Conservation (phyloP, 345 rosid species). For the Capsella bursapastoris region DNA sequence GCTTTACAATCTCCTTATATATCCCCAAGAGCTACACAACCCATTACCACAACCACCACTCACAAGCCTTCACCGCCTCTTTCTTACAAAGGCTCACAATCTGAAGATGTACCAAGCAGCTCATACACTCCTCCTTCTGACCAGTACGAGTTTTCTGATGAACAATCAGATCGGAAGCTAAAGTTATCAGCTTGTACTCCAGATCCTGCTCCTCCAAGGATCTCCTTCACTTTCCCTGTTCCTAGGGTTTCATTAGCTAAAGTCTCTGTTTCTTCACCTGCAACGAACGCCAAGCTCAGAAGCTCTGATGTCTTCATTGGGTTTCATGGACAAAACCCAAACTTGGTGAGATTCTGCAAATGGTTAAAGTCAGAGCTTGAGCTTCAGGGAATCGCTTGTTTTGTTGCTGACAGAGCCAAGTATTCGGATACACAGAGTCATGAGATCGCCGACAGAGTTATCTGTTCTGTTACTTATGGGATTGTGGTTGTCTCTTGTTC, state of each 20-base stretch:
- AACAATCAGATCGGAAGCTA: conserved; percentile 61
- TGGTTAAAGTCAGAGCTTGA: conserved; percentile 97
- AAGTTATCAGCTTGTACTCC: conserved; percentile 65
- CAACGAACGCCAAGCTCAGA: conserved; percentile 77
- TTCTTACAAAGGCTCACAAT: conserved; percentile 58
- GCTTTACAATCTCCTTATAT: conserved; percentile 94
- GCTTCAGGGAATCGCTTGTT: conserved; percentile 93
- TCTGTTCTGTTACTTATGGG: conserved; percentile 81
- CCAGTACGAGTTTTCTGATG: conserved; percentile 80
- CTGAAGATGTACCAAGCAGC: conserved; percentile 89
- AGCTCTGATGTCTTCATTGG: conserved; percentile 92
- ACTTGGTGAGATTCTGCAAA: conserved; percentile 78
- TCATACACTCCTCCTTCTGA: conserved; percentile 91
- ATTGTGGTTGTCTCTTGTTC: conserved; percentile 71
- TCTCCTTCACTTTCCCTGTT: conserved; percentile 87
- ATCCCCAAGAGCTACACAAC: conserved; percentile 72
- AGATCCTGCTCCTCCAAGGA: conserved; percentile 68
- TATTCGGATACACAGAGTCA: conserved; percentile 80
- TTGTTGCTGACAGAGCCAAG: conserved; percentile 84
- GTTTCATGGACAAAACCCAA: conserved; percentile 85
- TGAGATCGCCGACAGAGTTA: conserved; percentile 85
- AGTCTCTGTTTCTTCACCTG: conserved; percentile 67
- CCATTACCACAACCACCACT: conserved; percentile 40
- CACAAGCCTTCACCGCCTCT: conserved; percentile 51
- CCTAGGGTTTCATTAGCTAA: conserved; percentile 83